Evolutionary conservation across 768 basidiomycete genomes (phyloP).

Genomic region (Tulasnella sp.): DNA sequence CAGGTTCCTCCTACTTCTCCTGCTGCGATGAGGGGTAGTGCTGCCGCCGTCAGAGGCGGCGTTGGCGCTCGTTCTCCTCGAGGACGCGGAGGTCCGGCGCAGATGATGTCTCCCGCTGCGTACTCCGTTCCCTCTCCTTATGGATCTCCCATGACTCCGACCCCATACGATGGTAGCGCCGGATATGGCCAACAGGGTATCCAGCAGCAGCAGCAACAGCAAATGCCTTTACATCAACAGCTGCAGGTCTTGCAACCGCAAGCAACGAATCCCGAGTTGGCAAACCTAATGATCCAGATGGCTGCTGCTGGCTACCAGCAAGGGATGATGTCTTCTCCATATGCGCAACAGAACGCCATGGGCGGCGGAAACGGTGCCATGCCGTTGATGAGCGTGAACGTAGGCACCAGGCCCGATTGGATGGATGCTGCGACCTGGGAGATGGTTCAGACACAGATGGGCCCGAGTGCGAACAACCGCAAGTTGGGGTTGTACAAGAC

Average conservation of each 20-base stretch:
- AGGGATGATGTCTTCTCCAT: conserved; percentile 4
- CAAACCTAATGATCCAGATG: background rate
- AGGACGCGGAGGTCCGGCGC: too few relatives aligned
- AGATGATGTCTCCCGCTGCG: too few relatives aligned
- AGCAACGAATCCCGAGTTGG: background rate
- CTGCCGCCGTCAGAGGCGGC: too few relatives aligned
- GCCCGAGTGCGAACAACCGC: conserved; percentile 84
- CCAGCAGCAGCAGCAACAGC: conserved; percentile 4
- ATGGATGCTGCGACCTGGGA: background rate
- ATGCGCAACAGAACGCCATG: background rate
- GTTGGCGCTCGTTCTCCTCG: too few relatives aligned
- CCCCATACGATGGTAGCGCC: conserved; percentile 2
- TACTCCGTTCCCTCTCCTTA: too few relatives aligned
- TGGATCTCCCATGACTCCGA: conserved; percentile 7
- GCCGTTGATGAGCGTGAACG: background rate
- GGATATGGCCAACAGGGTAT: background rate
- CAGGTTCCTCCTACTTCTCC: too few relatives aligned
- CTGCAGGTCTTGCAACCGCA: background rate
- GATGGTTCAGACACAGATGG: conserved; percentile 24
- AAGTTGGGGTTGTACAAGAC: conserved; percentile 89
- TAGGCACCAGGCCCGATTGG: background rate
- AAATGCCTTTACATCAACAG: background rate
- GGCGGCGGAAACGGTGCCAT: background rate
- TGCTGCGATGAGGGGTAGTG: too few relatives aligned
- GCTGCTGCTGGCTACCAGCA: background rate